phyloP scores from a whole-genome alignment of 768 basidiomycete species.

The Mycena epipterygia region DNA sequence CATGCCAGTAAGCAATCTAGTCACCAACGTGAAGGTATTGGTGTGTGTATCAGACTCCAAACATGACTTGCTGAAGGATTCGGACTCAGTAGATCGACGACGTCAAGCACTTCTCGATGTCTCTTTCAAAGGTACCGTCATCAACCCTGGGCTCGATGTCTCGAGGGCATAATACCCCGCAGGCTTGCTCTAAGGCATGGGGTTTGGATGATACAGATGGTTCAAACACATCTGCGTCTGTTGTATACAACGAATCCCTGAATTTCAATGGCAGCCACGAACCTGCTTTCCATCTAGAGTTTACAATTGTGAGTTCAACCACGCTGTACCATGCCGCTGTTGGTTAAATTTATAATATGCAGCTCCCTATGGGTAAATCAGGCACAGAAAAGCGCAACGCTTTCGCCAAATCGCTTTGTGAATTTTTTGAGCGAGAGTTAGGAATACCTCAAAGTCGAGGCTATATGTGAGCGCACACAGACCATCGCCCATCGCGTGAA shows the following conservation, averaged over 20 bases:
- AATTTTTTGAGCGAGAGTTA: neutral
- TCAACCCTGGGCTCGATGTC: neutral
- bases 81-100: neutral
- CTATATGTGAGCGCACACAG: constrained; percentile 8
- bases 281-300: constrained; percentile 5
- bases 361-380: neutral
- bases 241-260: constrained; percentile 12
- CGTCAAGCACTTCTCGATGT: neutral
- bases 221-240: constrained; percentile 4
- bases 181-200: constrained; percentile 12
- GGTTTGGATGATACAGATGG: constrained; percentile 1
- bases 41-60: too few relatives aligned
- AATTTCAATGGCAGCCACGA: constrained; percentile 21
- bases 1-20: constrained; percentile 7
- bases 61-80: neutral
- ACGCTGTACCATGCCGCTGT: neutral
- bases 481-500: neutral
- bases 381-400: constrained; percentile 6
- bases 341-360: neutral
- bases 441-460: constrained; percentile 11
- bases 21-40: constrained; percentile 14
- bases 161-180: neutral
- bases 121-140: constrained; percentile 10
- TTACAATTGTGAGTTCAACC: neutral
- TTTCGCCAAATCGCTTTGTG: constrained; percentile 11